Evolutionary conservation across 768 basidiomycete species (phyloP), one percentile per base, ranked within the genome.

Genomic region (Pleurotus pulmonarius): DNA sequence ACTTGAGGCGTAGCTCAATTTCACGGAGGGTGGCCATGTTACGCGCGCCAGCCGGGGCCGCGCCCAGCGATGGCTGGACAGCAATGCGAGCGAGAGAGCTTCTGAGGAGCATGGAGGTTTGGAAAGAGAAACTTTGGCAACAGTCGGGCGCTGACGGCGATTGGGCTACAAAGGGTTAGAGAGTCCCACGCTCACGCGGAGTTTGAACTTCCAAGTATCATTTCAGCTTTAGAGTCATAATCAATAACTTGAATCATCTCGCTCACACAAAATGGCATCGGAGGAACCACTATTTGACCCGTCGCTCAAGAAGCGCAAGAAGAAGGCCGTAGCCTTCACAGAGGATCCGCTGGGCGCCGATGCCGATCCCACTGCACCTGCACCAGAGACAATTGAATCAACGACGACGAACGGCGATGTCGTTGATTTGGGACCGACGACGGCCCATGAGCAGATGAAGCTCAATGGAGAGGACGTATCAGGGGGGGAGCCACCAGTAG

Each of bases 21-120:
- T 99, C 96, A 63, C 94, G 89, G 62, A 99, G 87, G 59, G 97
- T 98, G 41, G 96, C 97, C 94, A 94, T 93, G 75, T 90, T 93
- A 66, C 90, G 85, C 67, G 87, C 84, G 63, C 73, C 72, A 41
- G 69, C 64, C 62, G 83, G 79, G 55, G 76, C 75, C 58, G 75
- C 75, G 58, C 70, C 72, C 64, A 73, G 66, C 40, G 69, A 64
- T 41, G 69, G 70, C 63, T 69, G 69, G 43, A 69, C 65, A 40
- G 68, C 69, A 58, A 69, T 73, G 63, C 77, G 75, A 59, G 71
- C 67, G 56, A 78, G 67, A 52, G 73, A 70, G 65, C 71, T 75
- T 69, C 79, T 77, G 66, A 78, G 77, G 58, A 82, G 70, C 78
- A 81, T 76, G 58, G 60, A 66, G 58, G 64, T 65, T 58, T 58